Evolutionary conservation across 1,284 basidiomycete genomes (phyloP), one percentile per base, ranked within the genome.

Genomic region (Microbotryum silenes-acaulis): DNA sequence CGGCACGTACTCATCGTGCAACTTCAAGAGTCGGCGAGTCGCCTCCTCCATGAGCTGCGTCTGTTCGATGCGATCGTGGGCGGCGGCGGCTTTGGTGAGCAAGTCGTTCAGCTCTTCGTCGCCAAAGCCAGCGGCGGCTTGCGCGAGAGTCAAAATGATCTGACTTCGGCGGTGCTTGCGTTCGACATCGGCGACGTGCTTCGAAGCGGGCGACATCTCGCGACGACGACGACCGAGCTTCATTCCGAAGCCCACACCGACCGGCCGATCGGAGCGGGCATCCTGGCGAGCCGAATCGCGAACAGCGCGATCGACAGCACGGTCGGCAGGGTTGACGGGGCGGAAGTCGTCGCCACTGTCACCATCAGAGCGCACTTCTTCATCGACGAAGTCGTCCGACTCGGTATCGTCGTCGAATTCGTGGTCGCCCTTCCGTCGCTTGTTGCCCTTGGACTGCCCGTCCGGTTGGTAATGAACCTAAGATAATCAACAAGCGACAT

Each of bases 391-490:
- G 37, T 42, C 37, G 14, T 42, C 37, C 16, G 37, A 42, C 37
- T 42, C 37, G 37, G 37, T 16, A 42, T 42, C 37, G 37, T 42
- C 37, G 37, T 42, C 37, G 16, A 42, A 42, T 16, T 42, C 37
- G 37, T 42, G 37, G 37, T 42, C 37, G 14, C 37, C 37, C 37
- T 20, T n/a, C 6, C 45, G 7, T 42, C 7, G 51, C 44, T 25
- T 42, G 21, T 8, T 16, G 6, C 16, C 7, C 29, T 31, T 56
- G 10, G 46, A 56, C 16, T 6, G 25, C 21, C 37, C 47, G 21
- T 53, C 61, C 16, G 55, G 14, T 37, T 27, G 25, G 59, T 66
- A 60, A 49, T 65, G 56, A 31, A 66, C 56, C 64, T 61, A 37
- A 1, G 23, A 6, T 20, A 27, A 9, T 3, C 1, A 12, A 16